Conservation (phyloP, 2,329 filamentous ascomycete genomes). For the Tolypocladium cylindrosporum region DNA sequence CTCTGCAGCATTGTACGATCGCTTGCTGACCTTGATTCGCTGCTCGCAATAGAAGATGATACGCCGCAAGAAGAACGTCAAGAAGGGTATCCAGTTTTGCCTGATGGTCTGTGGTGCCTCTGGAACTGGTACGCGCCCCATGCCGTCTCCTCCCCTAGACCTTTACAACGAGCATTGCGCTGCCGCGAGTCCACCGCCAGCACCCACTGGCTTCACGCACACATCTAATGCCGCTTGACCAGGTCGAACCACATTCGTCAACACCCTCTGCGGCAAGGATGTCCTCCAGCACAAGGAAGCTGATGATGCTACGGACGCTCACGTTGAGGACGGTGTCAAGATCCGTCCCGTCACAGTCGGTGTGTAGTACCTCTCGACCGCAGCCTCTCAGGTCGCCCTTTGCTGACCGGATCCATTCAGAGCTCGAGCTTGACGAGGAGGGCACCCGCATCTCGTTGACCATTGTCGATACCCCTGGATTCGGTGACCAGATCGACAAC, state of each 20-base stretch:
- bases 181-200: not conserved
- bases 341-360: slow-evolving; percentile 98
- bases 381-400: not conserved
- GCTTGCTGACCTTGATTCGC: slow-evolving; percentile 15
- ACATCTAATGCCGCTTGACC: not conserved
- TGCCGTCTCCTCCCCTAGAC: not conserved
- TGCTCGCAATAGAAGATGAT: slow-evolving; percentile 66
- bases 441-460: slow-evolving; percentile 96
- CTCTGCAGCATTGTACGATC: not conserved
- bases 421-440: slow-evolving; percentile 94
- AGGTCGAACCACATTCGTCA: slow-evolving; percentile 98
- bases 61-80: slow-evolving; percentile 99
- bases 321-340: slow-evolving; percentile 92
- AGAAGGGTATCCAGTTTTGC: slow-evolving; percentile 99
- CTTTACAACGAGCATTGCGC: not conserved
- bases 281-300: slow-evolving; percentile 87
- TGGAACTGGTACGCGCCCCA: slow-evolving; percentile 67
- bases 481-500: slow-evolving; percentile 98
- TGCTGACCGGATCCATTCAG: slow-evolving; percentile 30
- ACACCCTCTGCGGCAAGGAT: slow-evolving; percentile 93
- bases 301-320: slow-evolving; percentile 79
- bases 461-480: slow-evolving; percentile 96
- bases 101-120: slow-evolving; percentile 99
- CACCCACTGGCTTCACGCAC: not conserved
- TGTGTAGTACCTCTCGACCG: slow-evolving; percentile 27